Conservation (phyloP, 345 rosid genomes). For the Euphorbia peplus region DNA sequence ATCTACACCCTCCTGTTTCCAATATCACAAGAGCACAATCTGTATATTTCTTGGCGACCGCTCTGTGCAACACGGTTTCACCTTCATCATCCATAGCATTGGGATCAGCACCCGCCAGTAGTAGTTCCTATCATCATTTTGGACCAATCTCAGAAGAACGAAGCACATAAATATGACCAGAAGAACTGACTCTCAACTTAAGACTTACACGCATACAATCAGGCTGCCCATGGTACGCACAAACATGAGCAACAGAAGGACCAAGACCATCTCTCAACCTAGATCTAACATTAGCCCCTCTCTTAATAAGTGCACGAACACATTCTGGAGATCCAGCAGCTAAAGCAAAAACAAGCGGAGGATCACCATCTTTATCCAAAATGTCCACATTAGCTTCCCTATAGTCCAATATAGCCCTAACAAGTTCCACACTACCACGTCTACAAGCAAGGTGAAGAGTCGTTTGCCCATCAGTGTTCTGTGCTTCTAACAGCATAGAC, state of each 20-base stretch:
- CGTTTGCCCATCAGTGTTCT: constrained; percentile 88
- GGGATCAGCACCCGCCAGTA: constrained; percentile 97
- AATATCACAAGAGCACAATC: constrained; percentile 88
- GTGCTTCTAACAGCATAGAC: constrained; percentile 66
- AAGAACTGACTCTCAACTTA: constrained; percentile 7
- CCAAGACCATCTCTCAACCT: constrained; percentile 86
- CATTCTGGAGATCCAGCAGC: constrained; percentile 98
- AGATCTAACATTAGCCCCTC: constrained; percentile 80
- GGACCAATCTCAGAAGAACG: constrained; percentile 15
- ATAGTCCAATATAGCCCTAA: constrained; percentile 67
- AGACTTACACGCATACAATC: constrained; percentile 94
- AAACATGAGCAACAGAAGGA: constrained; percentile 95
- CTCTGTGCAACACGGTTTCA: constrained; percentile 93
- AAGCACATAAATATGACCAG: constrained; percentile 3
- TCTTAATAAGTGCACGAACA: constrained; percentile 76
- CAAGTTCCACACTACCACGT: constrained; percentile 87
- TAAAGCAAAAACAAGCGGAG: constrained; percentile 96
- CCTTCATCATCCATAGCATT: constrained; percentile 98
- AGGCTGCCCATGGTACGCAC: constrained; percentile 98
- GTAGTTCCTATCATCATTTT: constrained; percentile 60
- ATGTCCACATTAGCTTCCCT: constrained; percentile 72
- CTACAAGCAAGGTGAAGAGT: constrained; percentile 97
- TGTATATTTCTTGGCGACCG: constrained; percentile 80
- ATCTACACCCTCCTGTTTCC: constrained; percentile 86
- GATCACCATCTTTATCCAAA: constrained; percentile 93